phyloP scores from a whole-genome alignment of 1,284 basidiomycete genomes.

The Ceratobasidium sp. region DNA sequence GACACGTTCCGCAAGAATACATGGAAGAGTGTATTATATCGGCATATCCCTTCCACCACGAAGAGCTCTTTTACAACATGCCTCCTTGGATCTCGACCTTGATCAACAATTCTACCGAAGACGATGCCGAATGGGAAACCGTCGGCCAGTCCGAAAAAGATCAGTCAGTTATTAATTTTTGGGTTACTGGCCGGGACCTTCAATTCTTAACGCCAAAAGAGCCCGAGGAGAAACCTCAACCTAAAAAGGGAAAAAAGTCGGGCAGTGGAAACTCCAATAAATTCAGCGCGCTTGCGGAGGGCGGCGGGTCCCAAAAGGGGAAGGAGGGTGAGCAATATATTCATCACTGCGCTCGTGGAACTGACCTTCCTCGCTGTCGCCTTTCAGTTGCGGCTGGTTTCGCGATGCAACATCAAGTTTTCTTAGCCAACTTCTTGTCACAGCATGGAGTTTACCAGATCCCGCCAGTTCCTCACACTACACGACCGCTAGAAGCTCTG shows the following conservation, averaged over 20 bases:
- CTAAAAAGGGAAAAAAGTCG: no score
- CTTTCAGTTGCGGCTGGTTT: no score
- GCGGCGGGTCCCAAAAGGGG: no score
- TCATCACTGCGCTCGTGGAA: no score
- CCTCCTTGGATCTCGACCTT: conserved; percentile 61
- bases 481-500: conserved; percentile 37
- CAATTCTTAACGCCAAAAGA: conserved; percentile 25
- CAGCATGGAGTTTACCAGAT: conserved; percentile 6
- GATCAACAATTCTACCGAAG: conserved; percentile 10
- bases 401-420: background rate
- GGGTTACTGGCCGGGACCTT: conserved; percentile 34
- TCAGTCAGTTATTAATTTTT: conserved; percentile 22
- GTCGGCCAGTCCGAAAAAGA: background rate
- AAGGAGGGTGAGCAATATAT: no score
- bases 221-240: conserved; percentile 2
- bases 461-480: conserved; percentile 23
- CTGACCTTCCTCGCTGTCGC: no score
- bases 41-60: conserved; percentile 62
- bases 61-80: conserved; percentile 57
- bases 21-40: conserved; percentile 61
- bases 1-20: conserved; percentile 59
- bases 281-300: no score
- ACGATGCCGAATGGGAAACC: conserved; percentile 41
- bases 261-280: no score
- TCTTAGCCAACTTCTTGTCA: conserved; percentile 5